phyloP scores from a whole-genome alignment of 805 yeast species.

The Jamesozyma rosinii region DNA sequence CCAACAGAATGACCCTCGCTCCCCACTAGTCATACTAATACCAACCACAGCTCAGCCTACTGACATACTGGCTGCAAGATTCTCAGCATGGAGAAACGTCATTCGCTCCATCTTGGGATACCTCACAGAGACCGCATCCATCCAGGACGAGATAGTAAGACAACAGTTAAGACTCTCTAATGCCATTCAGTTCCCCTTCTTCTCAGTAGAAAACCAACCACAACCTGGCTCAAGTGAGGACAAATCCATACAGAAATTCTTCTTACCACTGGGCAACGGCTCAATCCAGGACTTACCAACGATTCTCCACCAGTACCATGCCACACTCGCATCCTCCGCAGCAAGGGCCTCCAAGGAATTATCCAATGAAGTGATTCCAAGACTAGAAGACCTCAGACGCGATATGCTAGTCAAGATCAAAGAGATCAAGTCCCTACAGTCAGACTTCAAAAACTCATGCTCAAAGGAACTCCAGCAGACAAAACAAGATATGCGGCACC shows the following conservation, averaged over 20 bases:
- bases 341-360: constrained; percentile 51
- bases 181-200: constrained; percentile 47
- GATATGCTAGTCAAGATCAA: constrained; percentile 78
- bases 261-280: constrained; percentile 68
- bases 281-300: constrained; percentile 80
- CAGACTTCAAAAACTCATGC: constrained; percentile 76
- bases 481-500: constrained; percentile 44
- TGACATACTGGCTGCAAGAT: constrained; percentile 73
- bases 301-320: constrained; percentile 55
- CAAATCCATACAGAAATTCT: constrained; percentile 35
- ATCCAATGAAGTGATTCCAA: constrained; percentile 51
- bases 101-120: constrained; percentile 67
- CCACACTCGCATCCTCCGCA: constrained; percentile 49
- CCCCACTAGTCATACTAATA: constrained; percentile 40
- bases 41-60: constrained; percentile 71
- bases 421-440: constrained; percentile 72
- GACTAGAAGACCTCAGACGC: constrained; percentile 57
- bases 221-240: constrained; percentile 23
- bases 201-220: constrained; percentile 23
- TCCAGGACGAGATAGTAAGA: constrained; percentile 80
- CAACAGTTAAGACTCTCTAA: constrained; percentile 75
- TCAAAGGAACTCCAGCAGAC: constrained; percentile 61
- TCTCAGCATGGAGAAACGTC: constrained; percentile 77
- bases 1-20: constrained; percentile 35
- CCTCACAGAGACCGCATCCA: constrained; percentile 68